phyloP scores from a whole-genome alignment of 129 eudicot species.

The Dittrichia graveolens region DNA sequence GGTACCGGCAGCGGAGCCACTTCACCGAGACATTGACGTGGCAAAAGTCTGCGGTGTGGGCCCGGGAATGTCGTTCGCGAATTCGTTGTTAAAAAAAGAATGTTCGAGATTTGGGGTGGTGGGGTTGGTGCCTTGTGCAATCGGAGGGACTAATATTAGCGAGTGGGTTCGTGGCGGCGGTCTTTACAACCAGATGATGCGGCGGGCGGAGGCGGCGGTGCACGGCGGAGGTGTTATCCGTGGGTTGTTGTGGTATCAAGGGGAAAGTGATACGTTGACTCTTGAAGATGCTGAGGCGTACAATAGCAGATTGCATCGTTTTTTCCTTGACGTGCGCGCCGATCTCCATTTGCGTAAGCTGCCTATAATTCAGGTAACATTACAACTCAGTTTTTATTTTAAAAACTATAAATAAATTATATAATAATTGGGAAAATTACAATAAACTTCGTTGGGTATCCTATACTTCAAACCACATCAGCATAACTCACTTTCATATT shows the following conservation, averaged over 20 bases:
- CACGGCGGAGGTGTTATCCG: constrained; percentile 52
- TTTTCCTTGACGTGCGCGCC: constrained; percentile 40
- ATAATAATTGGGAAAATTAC: too few relatives aligned
- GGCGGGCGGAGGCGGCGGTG: constrained; percentile 46
- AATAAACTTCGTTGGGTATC: too few relatives aligned
- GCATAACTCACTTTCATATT: too few relatives aligned
- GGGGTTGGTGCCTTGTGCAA: constrained; percentile 85
- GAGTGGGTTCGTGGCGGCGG: constrained; percentile 58
- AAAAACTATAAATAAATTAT: too few relatives aligned
- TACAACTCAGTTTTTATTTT: neutral
- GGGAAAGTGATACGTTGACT: constrained; percentile 59
- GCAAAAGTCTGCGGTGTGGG: constrained; percentile 65
- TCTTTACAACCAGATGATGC: constrained; percentile 49
- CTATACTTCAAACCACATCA: too few relatives aligned
- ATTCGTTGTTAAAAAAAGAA: constrained; percentile 35
- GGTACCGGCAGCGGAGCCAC: constrained; percentile 74
- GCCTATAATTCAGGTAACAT: constrained; percentile 48
- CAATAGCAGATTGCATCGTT: constrained; percentile 40
- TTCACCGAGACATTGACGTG: constrained; percentile 66
- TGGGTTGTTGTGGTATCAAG: constrained; percentile 73
- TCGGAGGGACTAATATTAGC: constrained; percentile 62
- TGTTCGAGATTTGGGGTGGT: constrained; percentile 44
- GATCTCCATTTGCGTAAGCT: constrained; percentile 52
- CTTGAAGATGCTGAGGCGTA: constrained; percentile 45
- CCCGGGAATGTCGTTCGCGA: constrained; percentile 80